phyloP scores from a whole-genome alignment of 441 rosid species.

The Arabidopsis hybrid region DNA sequence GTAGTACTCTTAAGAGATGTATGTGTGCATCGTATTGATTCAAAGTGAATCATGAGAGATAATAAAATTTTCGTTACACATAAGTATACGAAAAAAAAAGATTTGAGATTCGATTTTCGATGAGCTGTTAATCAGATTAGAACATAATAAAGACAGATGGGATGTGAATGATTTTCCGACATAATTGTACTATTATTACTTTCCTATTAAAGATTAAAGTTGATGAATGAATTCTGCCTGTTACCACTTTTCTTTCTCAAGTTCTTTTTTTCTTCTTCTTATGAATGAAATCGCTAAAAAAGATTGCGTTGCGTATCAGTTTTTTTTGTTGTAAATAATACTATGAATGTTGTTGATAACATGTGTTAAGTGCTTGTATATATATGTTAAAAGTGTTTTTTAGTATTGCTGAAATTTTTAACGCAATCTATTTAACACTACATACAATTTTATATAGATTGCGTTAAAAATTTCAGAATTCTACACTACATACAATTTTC shows the following conservation, averaged over 20 bases:
- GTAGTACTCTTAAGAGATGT: not conserved
- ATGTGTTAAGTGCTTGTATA: not conserved
- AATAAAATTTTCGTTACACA: not conserved
- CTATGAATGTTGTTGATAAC: not conserved
- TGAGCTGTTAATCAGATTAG: conserved; percentile 25
- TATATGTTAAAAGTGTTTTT: not conserved
- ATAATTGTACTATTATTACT: conserved; percentile 7
- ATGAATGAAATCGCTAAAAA: not conserved
- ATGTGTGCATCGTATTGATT: not conserved
- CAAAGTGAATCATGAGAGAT: not conserved
- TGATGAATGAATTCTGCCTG: conserved; percentile 8
- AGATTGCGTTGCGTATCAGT: too few species aligned
- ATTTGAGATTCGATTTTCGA: conserved; percentile 20
- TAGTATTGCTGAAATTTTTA: too few species aligned
- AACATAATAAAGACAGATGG: conserved; percentile 36
- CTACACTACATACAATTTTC: not conserved
- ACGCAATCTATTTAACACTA: too few species aligned
- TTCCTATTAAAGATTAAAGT: conserved; percentile 8
- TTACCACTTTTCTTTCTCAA: not conserved
- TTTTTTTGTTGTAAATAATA: not conserved
- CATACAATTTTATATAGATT: not conserved
- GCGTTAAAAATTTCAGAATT: not conserved
- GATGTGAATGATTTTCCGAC: conserved; percentile 39
- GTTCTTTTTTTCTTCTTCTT: not conserved
- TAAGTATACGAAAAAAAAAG: not conserved